Evolutionary conservation across 768 basidiomycete species (phyloP).

Genomic region (Cyathus striatus): DNA sequence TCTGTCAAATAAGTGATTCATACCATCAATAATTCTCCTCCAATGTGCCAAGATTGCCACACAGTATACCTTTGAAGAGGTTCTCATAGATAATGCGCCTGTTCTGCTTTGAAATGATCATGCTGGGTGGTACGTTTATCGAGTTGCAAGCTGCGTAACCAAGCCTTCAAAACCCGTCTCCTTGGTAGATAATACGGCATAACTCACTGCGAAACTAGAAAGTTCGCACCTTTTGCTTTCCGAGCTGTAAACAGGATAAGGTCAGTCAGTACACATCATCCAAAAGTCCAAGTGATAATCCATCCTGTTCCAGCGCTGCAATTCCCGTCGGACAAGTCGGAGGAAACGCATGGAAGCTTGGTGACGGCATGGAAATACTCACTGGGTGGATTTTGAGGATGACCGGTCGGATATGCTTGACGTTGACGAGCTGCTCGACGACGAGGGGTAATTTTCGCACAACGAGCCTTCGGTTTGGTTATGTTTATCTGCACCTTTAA

Average conservation of each 20-base stretch:
- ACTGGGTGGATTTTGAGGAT: conserved; percentile 34
- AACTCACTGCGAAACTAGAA: conserved; percentile 32
- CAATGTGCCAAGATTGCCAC: conserved; percentile 18
- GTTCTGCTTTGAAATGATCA: conserved; percentile 97
- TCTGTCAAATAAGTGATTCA: conserved; percentile 39
- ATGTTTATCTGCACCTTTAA: too few species aligned
- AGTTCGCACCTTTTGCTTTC: conserved; percentile 38
- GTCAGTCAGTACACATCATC: conserved; percentile 29
- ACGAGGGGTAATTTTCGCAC: background rate
- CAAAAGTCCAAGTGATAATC: conserved; percentile 27
- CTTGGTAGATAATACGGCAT: background rate
- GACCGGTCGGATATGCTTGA: conserved; percentile 31
- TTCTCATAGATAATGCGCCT: conserved; percentile 96
- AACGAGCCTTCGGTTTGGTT: too few species aligned
- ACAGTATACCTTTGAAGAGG: conserved; percentile 89
- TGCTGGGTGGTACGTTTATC: conserved; percentile 45
- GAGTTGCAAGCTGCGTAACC: conserved; percentile 21
- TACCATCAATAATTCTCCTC: conserved; percentile 1
- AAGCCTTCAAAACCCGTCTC: background rate
- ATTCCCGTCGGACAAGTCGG: conserved; percentile 16
- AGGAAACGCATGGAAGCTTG: conserved; percentile 10
- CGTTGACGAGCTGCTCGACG: conserved; percentile 24
- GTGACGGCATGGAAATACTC: conserved; percentile 23
- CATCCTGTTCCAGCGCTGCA: conserved; percentile 25
- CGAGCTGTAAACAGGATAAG: conserved; percentile 22